These are phyloP conservation scores for Mycena crocata DNA, from an alignment of 768 basidiomycete species.

Conservation along the genomic window DNA sequence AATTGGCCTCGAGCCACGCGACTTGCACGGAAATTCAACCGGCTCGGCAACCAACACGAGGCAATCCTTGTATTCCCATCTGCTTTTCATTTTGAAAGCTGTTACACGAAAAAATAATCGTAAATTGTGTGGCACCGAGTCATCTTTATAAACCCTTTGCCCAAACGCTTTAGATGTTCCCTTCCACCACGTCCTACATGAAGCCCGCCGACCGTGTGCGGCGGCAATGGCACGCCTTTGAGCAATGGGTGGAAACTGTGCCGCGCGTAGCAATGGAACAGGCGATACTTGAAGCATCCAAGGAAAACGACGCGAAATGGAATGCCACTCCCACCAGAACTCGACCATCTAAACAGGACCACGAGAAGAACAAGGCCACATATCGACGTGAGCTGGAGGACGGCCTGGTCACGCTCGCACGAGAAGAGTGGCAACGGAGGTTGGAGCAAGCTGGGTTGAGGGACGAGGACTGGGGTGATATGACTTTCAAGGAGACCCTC, in stretches of 20 bases:
- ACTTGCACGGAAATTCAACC: constrained; percentile 45
- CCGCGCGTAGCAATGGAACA: constrained; percentile 41
- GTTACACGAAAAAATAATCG: constrained; percentile 36
- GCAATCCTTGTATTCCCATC: constrained; percentile 53
- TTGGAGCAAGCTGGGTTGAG: constrained; percentile 47
- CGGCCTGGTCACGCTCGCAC: constrained; percentile 46
- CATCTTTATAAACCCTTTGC: constrained; percentile 42
- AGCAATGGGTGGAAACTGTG: constrained; percentile 43
- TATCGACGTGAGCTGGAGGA: constrained; percentile 45
- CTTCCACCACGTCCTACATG: constrained; percentile 34
- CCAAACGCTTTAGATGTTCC: constrained; percentile 33
- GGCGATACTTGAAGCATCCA: constrained; percentile 39
- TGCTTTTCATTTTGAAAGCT: constrained; percentile 42
- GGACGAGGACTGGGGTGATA: constrained; percentile 59
- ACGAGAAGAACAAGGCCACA: constrained; percentile 43
- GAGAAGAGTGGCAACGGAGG: constrained; percentile 55
- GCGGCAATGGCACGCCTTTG: constrained; percentile 50
- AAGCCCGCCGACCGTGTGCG: constrained; percentile 43
- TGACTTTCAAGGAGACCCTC: constrained; percentile 50
- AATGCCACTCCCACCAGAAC: constrained; percentile 33
- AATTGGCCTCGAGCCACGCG: constrained; percentile 20
- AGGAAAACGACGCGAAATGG: constrained; percentile 44
- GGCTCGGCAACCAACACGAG: constrained; percentile 56
- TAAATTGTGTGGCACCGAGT: constrained; percentile 47
- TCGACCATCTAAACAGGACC: constrained; percentile 38